These are phyloP conservation scores for Wilcoxina mikolae DNA, from an alignment of 495 filamentous ascomycete species.

Conservation along the genomic window DNA sequence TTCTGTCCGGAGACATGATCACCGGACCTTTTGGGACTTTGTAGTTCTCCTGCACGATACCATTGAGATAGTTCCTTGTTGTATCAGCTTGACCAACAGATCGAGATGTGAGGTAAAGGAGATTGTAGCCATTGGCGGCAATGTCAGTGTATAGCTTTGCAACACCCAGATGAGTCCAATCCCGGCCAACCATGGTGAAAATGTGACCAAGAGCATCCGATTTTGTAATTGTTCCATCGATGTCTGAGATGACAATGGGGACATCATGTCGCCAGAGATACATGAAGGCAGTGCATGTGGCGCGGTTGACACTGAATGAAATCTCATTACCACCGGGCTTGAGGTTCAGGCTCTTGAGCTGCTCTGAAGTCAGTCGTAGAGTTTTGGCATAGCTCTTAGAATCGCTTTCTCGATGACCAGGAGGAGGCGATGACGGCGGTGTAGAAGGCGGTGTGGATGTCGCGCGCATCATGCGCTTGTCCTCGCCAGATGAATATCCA, in stretches of 20 bases:
- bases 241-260: constrained; percentile 94
- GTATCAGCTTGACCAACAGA: constrained; percentile 87
- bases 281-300: constrained; percentile 82
- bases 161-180: constrained; percentile 95
- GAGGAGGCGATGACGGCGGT: constrained; percentile 55
- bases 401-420: constrained; percentile 41
- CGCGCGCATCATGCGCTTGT: constrained; percentile 13
- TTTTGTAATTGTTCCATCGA: constrained; percentile 98
- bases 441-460: constrained; percentile 56
- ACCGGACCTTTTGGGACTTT: constrained; percentile 77
- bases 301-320: constrained; percentile 90
- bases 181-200: constrained; percentile 89
- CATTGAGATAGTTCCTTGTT: constrained; percentile 78
- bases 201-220: constrained; percentile 97
- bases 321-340: constrained; percentile 76
- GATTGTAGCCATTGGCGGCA: constrained; percentile 89
- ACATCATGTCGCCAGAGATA: constrained; percentile 80
- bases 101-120: constrained; percentile 92
- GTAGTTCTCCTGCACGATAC: constrained; percentile 77
- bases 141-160: constrained; percentile 97
- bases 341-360: constrained; percentile 73
- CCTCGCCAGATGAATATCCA: constrained; percentile 25
- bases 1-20: constrained; percentile 88
- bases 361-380: constrained; percentile 85
- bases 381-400: constrained; percentile 92